Evolutionary conservation across 352 stramenopile genomes (phyloP).

Genomic region (Phytophthora niederhauseri): DNA sequence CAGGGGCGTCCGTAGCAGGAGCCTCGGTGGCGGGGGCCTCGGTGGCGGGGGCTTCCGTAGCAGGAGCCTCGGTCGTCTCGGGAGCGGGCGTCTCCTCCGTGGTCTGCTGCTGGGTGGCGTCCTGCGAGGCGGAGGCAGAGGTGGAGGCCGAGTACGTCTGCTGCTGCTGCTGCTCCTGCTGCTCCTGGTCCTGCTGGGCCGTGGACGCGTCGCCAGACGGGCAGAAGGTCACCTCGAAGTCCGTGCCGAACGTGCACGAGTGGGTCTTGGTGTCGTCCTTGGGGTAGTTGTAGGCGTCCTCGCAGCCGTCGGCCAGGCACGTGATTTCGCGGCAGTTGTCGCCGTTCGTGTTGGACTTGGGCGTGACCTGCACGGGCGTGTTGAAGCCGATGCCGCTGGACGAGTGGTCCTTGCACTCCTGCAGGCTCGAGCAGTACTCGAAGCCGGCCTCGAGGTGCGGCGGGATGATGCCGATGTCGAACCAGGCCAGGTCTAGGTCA

Average conservation of each 20-base stretch:
- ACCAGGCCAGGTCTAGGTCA: conserved; percentile 62
- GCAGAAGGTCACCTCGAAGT: conserved; percentile 78
- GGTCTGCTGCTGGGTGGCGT: conserved; percentile 21
- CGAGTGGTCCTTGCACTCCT: conserved; percentile 72
- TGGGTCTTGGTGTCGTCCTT: conserved; percentile 80
- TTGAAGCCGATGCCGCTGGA: conserved; percentile 69
- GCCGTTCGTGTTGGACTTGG: conserved; percentile 61
- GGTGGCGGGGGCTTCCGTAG: not conserved
- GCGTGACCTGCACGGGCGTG: conserved; percentile 61
- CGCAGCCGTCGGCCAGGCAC: conserved; percentile 59
- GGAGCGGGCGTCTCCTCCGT: conserved; percentile 22
- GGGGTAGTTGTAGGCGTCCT: conserved; percentile 73
- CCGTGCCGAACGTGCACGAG: conserved; percentile 58
- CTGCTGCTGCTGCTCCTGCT: conserved; percentile 7
- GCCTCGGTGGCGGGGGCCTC: conserved; percentile 7
- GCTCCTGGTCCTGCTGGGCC: conserved; percentile 12
- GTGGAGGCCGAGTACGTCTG: conserved; percentile 24
- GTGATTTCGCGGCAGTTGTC: conserved; percentile 63
- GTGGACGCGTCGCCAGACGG: conserved; percentile 33
- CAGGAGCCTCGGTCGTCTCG: conserved; percentile 11
- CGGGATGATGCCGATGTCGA: conserved; percentile 77
- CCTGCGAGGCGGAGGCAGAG: conserved; percentile 13
- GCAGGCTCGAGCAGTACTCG: conserved; percentile 66
- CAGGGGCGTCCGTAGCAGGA: conserved; percentile 29
- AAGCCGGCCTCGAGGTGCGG: conserved; percentile 50